Evolutionary conservation across 169 alveolate genomes (phyloP).

Genomic region (Cryptosporidium xiaoi): DNA sequence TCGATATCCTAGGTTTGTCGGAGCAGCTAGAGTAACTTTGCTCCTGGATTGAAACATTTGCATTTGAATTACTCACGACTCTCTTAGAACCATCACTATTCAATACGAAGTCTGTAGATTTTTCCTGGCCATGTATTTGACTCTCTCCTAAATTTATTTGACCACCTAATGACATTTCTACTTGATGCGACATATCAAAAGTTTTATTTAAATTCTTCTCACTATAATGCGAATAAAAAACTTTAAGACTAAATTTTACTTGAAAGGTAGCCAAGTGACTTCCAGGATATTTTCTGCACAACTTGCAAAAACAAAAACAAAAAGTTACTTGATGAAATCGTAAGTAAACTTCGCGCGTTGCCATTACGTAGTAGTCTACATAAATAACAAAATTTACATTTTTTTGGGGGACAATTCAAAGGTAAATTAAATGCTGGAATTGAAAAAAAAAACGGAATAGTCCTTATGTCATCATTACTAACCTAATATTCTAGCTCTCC

Average conservation of each 20-base stretch:
- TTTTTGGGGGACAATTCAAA: too few species aligned
- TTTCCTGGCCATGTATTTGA: not conserved
- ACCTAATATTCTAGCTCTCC: too few species aligned
- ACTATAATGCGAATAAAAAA: not conserved
- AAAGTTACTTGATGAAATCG: conserved; percentile 60
- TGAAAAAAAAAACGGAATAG: too few species aligned
- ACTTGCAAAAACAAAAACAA: not conserved
- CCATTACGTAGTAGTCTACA: conserved; percentile 31
- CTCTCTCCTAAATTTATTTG: not conserved
- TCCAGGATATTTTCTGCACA: not conserved
- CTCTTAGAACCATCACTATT: not conserved
- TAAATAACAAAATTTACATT: too few species aligned
- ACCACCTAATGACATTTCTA: conserved; percentile 9
- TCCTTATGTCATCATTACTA: too few species aligned
- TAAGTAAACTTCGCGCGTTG: conserved; percentile 36
- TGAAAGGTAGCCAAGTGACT: not conserved
- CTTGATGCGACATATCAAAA: not conserved
- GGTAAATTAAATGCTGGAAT: too few species aligned
- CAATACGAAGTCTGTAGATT: conserved; percentile 1
- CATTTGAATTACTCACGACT: not conserved
- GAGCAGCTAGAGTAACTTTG: not conserved
- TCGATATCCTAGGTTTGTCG: not conserved
- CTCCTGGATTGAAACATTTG: not conserved
- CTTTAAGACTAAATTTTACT: not conserved
- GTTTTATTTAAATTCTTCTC: not conserved